Conservation (phyloP, 495 filamentous ascomycete species). For the Neurospora africana region DNA sequence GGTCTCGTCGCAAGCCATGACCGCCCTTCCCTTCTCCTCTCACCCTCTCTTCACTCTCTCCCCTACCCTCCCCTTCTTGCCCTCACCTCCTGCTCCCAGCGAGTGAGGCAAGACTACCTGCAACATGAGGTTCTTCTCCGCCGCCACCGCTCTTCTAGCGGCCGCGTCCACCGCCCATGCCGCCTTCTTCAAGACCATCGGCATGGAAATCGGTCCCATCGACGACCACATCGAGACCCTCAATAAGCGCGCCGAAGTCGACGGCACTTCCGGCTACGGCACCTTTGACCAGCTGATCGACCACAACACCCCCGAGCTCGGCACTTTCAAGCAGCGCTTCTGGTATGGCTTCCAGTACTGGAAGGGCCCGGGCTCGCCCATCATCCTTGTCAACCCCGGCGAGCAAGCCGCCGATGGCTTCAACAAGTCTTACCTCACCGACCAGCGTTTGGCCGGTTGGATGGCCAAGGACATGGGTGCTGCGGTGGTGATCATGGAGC, state of each 20-base stretch:
- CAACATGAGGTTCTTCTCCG: conserved; percentile 1
- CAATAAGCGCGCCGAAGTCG: conserved; percentile 12
- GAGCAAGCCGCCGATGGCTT: conserved; percentile 44
- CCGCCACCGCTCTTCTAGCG: conserved; percentile 6
- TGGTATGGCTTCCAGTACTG: conserved; percentile 24
- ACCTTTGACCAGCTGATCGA: conserved; percentile 26
- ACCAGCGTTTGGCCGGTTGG: conserved; percentile 31
- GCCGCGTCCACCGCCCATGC: conserved; percentile 2
- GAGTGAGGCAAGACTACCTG: background rate
- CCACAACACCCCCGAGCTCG: conserved; percentile 19
- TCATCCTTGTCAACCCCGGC: conserved; percentile 44
- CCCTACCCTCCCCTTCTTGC: background rate
- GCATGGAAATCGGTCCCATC: conserved; percentile 19
- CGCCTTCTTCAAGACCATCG: conserved; percentile 4
- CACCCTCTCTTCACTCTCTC: background rate
- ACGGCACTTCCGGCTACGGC: conserved; percentile 18
- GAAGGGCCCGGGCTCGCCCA: conserved; percentile 22
- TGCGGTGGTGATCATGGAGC: conserved; percentile 48
- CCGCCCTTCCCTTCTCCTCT: background rate
- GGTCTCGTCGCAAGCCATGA: background rate
- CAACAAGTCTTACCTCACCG: conserved; percentile 30
- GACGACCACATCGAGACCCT: conserved; percentile 8
- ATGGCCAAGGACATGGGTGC: conserved; percentile 45
- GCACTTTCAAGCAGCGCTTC: conserved; percentile 26
- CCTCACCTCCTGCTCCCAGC: background rate